A percentile compares a stretch with the other conserved stretches of the same genome.
phyloP scores from a whole-genome alignment of 2,329 filamentous ascomycete genomes.

The Diaporthe sp. region DNA sequence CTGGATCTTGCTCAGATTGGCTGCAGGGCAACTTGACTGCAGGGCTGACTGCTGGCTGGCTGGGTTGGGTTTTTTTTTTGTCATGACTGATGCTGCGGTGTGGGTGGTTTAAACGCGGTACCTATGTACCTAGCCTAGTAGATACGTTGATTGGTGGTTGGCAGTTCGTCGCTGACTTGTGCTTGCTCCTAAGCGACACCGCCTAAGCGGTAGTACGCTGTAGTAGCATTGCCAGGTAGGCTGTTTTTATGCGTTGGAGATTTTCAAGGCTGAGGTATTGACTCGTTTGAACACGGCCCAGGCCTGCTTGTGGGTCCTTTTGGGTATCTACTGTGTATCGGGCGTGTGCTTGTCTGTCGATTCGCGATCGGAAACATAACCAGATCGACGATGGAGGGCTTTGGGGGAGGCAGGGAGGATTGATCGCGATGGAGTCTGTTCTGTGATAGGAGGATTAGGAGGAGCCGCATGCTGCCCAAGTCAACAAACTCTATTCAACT shows the following conservation, averaged over 20 bases:
- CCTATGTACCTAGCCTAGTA: not conserved
- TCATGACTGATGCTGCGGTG: not conserved
- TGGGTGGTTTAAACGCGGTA: not conserved
- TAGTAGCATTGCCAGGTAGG: conserved; percentile 15
- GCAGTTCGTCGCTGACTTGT: not conserved
- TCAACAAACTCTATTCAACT: not conserved
- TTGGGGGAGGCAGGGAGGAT: not conserved
- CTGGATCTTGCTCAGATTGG: not conserved
- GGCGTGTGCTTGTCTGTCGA: not conserved
- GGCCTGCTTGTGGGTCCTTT: not conserved
- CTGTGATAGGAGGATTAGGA: conserved; percentile 8
- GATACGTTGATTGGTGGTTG: not conserved
- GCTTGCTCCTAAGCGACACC: not conserved
- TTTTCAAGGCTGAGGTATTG: conserved; percentile 21
- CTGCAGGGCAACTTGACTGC: not conserved
- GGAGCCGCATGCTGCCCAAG: not conserved
- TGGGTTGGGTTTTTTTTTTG: not conserved
- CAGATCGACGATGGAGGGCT: conserved; percentile 12
- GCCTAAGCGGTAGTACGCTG: not conserved
- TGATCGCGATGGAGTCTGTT: not conserved
- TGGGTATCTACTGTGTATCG: not conserved
- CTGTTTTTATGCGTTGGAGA: conserved; percentile 1
- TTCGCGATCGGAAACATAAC: conserved; percentile 6
- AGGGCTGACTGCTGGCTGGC: conserved; percentile 8
- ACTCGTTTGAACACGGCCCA: not conserved